A percentile compares a stretch with the other conserved stretches of the same genome.
phyloP scores from a whole-genome alignment of 148 eudicot genomes.

The Vaccinium macrocarpon region DNA sequence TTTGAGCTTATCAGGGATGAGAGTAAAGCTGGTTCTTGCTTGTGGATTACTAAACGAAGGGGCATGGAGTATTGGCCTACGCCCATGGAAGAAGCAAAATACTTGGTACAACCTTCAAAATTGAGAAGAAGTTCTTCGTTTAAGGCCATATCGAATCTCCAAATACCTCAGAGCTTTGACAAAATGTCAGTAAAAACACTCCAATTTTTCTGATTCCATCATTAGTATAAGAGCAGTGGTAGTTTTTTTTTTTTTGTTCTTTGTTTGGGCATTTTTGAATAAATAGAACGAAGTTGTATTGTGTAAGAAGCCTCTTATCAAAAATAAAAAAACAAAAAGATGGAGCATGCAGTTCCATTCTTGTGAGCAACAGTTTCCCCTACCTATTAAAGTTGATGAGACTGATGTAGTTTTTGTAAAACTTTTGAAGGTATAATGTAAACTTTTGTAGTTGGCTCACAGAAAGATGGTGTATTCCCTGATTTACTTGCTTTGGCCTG shows the following conservation, averaged over 20 bases:
- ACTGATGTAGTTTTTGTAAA: neutral
- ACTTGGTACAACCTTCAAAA: constrained; percentile 47
- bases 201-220: neutral
- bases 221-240: neutral
- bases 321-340: too few relatives aligned
- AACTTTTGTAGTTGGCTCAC: neutral
- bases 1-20: constrained; percentile 82
- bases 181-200: constrained; percentile 60
- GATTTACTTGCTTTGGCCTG: neutral
- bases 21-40: constrained; percentile 83
- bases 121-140: constrained; percentile 34
- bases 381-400: neutral
- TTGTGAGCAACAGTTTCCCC: neutral
- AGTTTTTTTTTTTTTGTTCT: neutral
- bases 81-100: constrained; percentile 86
- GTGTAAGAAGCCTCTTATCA: neutral
- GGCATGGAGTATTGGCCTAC: constrained; percentile 97
- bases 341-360: neutral
- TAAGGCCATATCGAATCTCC: constrained; percentile 34
- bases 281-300: neutral
- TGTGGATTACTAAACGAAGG: constrained; percentile 90
- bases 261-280: neutral
- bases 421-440: neutral
- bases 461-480: neutral
- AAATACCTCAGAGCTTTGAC: constrained; percentile 76